phyloP scores from a whole-genome alignment of 139 green algal genomes.

The Coelastrella sp. region DNA sequence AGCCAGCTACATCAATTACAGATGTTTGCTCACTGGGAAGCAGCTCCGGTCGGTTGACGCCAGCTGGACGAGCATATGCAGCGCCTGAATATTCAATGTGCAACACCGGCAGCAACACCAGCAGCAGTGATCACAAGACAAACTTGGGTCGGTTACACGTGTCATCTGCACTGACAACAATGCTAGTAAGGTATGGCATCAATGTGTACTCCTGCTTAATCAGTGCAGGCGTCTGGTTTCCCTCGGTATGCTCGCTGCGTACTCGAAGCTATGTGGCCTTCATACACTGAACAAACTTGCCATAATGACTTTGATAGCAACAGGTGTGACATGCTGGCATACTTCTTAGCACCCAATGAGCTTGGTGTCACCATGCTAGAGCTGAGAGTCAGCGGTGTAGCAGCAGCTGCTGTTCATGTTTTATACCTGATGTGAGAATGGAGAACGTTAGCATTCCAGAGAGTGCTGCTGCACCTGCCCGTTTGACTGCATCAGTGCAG shows the following conservation, averaged over 20 bases:
- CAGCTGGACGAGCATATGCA: constrained; percentile 78
- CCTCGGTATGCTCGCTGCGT: no score
- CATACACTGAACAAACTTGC: no score
- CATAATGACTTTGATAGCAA: no score
- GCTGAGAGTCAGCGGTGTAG: background rate
- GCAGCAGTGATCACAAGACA: background rate
- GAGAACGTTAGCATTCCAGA: constrained; percentile 21
- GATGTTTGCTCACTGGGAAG: constrained; percentile 81
- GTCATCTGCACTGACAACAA: background rate
- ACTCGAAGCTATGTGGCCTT: no score
- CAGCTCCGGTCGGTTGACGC: constrained; percentile 97
- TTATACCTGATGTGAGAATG: constrained; percentile 20
- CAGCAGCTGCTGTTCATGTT: no score
- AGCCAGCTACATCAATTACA: constrained; percentile 96
- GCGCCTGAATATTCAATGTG: background rate
- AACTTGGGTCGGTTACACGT: background rate
- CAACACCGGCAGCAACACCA: background rate
- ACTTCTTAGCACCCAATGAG: background rate
- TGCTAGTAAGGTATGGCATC: no score
- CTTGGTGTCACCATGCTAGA: background rate
- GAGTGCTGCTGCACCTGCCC: constrained; percentile 22
- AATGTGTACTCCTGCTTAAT: no score
- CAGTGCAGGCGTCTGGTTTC: no score
- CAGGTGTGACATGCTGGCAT: no score
- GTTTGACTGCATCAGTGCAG: background rate